Evolutionary conservation across 495 filamentous ascomycete genomes (phyloP).

Genomic region (Hyaloscypha bicolor): DNA sequence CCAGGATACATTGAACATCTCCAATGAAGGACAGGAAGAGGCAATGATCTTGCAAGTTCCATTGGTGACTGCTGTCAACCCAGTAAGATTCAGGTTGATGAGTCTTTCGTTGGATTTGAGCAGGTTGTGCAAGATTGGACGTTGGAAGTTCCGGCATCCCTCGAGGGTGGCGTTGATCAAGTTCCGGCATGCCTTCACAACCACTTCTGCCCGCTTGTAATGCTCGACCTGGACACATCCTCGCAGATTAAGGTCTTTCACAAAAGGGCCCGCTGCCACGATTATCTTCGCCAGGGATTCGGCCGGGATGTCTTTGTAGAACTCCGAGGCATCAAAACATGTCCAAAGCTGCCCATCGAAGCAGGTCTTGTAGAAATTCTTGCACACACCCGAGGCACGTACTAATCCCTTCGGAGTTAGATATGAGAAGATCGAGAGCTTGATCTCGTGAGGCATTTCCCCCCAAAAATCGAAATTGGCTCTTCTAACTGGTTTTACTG

Average conservation of each 20-base stretch:
- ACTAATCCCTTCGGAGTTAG: constrained; percentile 82
- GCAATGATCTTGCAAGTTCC: constrained; percentile 86
- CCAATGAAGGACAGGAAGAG: constrained; percentile 76
- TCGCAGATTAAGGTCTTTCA: constrained; percentile 80
- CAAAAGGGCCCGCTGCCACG: constrained; percentile 80
- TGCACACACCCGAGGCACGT: constrained; percentile 77
- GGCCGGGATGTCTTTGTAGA: constrained; percentile 84
- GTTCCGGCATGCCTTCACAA: constrained; percentile 82
- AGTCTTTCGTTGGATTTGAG: constrained; percentile 76
- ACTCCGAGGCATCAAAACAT: constrained; percentile 79
- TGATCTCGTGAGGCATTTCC: constrained; percentile 80
- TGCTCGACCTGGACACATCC: constrained; percentile 70
- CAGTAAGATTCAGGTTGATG: constrained; percentile 81
- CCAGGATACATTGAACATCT: constrained; percentile 88
- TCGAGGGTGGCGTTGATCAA: constrained; percentile 85
- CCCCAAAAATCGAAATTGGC: constrained; percentile 72
- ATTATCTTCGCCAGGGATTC: constrained; percentile 85
- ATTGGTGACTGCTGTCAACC: constrained; percentile 78
- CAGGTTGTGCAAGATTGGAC: constrained; percentile 75
- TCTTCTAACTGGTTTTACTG: constrained; percentile 39
- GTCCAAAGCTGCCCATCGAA: constrained; percentile 96
- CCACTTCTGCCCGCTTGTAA: constrained; percentile 71
- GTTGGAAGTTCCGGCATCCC: constrained; percentile 81
- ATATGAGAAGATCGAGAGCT: constrained; percentile 73
- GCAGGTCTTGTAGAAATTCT: constrained; percentile 80